Conservation (phyloP, 306 rosid species). For the Dalbergia oliveri region DNA sequence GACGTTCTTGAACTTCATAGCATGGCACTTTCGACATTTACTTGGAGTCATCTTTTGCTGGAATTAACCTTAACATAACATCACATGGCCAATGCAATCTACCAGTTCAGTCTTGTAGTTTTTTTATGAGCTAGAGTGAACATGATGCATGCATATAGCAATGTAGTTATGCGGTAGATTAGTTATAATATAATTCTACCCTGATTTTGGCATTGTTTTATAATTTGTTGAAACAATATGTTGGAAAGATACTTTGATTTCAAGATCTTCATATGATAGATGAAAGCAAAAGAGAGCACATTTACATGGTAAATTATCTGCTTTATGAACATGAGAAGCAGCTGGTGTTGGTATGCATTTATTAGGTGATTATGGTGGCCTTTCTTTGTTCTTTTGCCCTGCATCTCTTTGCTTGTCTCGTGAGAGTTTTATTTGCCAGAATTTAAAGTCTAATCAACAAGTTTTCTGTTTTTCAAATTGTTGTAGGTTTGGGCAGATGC, state of each 20-base stretch:
- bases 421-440: conserved; percentile 18
- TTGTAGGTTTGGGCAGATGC: conserved; percentile 82
- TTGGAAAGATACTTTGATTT: conserved; percentile 20
- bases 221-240: conserved; percentile 5
- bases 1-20: conserved; percentile 25
- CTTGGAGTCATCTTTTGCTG: conserved; percentile 14
- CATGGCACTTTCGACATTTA: conserved; percentile 11
- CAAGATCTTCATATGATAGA: conserved; percentile 24
- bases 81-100: conserved; percentile 23
- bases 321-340: conserved; percentile 22
- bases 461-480: background rate
- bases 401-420: background rate
- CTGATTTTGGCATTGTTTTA: background rate
- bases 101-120: background rate
- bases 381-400: background rate
- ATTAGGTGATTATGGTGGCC: background rate
- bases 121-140: background rate
- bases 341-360: conserved; percentile 22
- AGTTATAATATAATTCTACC: conserved; percentile 3
- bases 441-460: conserved; percentile 2
- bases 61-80: conserved; percentile 3
- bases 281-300: conserved; percentile 36
- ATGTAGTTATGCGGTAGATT: conserved; percentile 21
- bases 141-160: conserved; percentile 26
- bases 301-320: conserved; percentile 25